phyloP scores from a whole-genome alignment of 805 yeast species.

The Pichia scutulata region DNA sequence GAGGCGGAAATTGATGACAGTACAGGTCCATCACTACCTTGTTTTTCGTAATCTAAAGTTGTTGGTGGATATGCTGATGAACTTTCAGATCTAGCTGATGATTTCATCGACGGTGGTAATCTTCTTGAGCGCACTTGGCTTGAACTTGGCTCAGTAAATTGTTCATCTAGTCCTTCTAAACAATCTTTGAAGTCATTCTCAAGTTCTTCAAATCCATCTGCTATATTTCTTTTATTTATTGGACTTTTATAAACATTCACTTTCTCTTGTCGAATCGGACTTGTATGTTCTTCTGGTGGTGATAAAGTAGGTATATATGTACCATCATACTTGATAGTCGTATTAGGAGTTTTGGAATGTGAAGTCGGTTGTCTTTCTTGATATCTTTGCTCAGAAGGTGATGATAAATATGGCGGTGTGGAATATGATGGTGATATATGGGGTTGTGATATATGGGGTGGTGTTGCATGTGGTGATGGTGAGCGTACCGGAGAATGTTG shows the following conservation, averaged over 20 bases:
- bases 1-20: background rate
- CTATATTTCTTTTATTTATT: conserved; percentile 9
- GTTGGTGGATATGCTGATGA: conserved; percentile 2
- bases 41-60: background rate
- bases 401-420: background rate
- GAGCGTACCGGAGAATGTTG: background rate
- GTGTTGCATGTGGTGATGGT: background rate
- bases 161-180: conserved; percentile 9
- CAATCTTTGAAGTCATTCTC: conserved; percentile 23
- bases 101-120: background rate
- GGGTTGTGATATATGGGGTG: background rate
- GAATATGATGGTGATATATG: background rate
- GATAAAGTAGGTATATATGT: background rate
- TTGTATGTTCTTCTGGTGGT: background rate
- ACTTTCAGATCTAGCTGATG: background rate
- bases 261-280: background rate
- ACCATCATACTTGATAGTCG: background rate
- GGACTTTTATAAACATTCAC: conserved; percentile 16
- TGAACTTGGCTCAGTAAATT: background rate
- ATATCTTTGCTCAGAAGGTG: background rate
- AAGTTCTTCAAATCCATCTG: conserved; percentile 22
- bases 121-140: background rate
- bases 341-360: background rate
- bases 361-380: background rate
- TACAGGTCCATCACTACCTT: background rate